phyloP scores from a whole-genome alignment of 2,329 filamentous ascomycete genomes.

The Paracamarosporium sp. region DNA sequence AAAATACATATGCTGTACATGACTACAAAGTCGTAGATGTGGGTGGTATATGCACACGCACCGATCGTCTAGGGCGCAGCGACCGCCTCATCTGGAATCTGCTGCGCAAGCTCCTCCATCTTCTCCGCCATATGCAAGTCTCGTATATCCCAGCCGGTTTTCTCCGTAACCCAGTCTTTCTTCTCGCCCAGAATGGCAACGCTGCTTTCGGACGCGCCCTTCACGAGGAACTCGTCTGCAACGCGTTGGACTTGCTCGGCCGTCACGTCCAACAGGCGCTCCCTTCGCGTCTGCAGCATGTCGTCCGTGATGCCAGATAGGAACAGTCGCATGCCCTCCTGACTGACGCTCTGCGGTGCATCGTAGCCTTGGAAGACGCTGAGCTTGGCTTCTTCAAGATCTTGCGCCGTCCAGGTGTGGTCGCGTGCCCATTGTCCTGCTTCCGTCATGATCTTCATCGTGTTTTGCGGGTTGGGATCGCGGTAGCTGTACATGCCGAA shows the following conservation, averaged over 20 bases:
- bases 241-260: conserved; percentile 79
- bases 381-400: conserved; percentile 95
- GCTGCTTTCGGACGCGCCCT: conserved; percentile 68
- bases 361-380: conserved; percentile 92
- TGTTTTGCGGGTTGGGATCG: conserved; percentile 92
- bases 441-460: conserved; percentile 80
- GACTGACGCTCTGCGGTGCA: conserved; percentile 83
- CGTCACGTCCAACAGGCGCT: conserved; percentile 85
- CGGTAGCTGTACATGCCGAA: conserved; percentile 98
- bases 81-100: conserved; percentile 25
- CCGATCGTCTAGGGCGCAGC: conserved; percentile 12
- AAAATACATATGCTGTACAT: conserved; percentile 27
- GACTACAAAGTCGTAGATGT: too few relatives aligned
- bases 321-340: conserved; percentile 87
- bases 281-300: conserved; percentile 85
- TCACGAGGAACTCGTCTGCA: conserved; percentile 82
- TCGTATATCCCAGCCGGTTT: conserved; percentile 75
- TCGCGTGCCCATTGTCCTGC: conserved; percentile 85
- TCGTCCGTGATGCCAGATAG: conserved; percentile 83
- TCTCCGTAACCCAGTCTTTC: conserved; percentile 71
- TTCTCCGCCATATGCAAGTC: conserved; percentile 70
- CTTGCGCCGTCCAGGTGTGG: conserved; percentile 79
- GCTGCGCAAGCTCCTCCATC: conserved; percentile 29
- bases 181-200: conserved; percentile 82
- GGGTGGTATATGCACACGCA: not conserved